Conservation (phyloP, 2,329 filamentous ascomycete genomes). For the Stachybotrys chlorohalonatus region DNA sequence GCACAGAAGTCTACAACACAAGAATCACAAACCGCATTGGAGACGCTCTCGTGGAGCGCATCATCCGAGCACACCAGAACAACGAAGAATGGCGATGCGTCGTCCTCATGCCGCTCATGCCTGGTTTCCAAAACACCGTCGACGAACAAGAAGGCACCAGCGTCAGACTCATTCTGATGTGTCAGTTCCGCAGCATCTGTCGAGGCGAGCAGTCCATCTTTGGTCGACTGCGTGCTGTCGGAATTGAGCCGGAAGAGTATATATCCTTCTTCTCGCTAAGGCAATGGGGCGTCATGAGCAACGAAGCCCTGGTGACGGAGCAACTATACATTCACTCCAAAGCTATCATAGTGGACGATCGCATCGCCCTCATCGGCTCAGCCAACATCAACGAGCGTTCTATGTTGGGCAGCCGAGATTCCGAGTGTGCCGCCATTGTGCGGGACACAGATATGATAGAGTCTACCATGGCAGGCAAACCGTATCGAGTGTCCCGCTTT, state of each 20-base stretch:
- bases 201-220: constrained; percentile 90
- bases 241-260: constrained; percentile 89
- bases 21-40: constrained; percentile 90
- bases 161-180: constrained; percentile 91
- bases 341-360: constrained; percentile 90
- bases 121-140: constrained; percentile 96
- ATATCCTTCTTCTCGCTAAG: constrained; percentile 91
- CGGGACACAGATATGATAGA: constrained; percentile 87
- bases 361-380: constrained; percentile 87
- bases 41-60: constrained; percentile 86
- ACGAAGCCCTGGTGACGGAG: constrained; percentile 79
- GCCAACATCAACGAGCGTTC: constrained; percentile 98
- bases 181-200: constrained; percentile 93
- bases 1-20: constrained; percentile 77
- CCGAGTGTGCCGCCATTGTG: constrained; percentile 82
- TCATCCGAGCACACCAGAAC: constrained; percentile 73
- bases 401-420: constrained; percentile 86
- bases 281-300: constrained; percentile 85
- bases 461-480: constrained; percentile 83
- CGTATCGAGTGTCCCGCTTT: constrained; percentile 85
- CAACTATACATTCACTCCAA: constrained; percentile 98
- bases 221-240: constrained; percentile 65
- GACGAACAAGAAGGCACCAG: constrained; percentile 91
- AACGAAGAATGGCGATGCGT: constrained; percentile 85
- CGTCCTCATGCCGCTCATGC: constrained; percentile 89